Evolutionary conservation across 2,329 filamentous ascomycete species (phyloP).

Genomic region (Hypoxylon sp.): DNA sequence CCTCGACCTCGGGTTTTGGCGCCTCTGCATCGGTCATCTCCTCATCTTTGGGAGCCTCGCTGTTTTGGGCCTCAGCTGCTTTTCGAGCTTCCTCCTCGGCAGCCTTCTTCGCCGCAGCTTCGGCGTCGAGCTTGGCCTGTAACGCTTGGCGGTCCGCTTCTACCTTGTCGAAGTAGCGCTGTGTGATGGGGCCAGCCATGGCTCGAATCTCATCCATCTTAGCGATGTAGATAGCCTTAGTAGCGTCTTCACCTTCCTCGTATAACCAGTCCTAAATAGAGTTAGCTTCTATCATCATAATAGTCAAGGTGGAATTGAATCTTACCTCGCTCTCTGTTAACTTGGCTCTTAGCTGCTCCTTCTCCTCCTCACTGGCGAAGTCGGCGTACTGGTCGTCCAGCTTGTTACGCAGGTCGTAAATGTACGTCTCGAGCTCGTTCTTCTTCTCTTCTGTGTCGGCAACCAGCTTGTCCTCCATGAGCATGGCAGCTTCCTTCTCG

Average conservation of each 20-base stretch:
- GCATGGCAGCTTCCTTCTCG: constrained; percentile 92
- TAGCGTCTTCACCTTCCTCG: constrained; percentile 94
- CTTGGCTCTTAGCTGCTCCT: constrained; percentile 86
- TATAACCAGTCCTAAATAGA: constrained; percentile 92
- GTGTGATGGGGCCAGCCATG: constrained; percentile 89
- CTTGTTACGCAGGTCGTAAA: constrained; percentile 97
- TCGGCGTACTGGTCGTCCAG: constrained; percentile 92
- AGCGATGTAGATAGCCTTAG: constrained; percentile 92
- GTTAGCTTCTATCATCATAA: constrained; percentile 44
- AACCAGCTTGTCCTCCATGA: constrained; percentile 98
- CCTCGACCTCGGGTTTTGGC: constrained; percentile 66
- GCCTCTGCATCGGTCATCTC: constrained; percentile 75
- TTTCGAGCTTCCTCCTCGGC: constrained; percentile 70
- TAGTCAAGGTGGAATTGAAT: constrained; percentile 24
- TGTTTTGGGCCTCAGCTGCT: constrained; percentile 67
- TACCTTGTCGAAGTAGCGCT: constrained; percentile 95
- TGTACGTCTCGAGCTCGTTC: constrained; percentile 98
- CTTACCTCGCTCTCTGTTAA: constrained; percentile 89
- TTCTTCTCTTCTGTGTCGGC: constrained; percentile 99
- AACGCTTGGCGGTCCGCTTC: constrained; percentile 86
- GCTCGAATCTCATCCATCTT: constrained; percentile 97
- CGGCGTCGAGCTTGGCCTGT: constrained; percentile 82
- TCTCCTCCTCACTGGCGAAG: constrained; percentile 92
- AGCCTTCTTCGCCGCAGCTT: constrained; percentile 81
- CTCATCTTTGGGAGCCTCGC: constrained; percentile 67